Base-by-base conservation (phyloP, 1,284 basidiomycete species). In the Stereum hirsutum region DNA sequence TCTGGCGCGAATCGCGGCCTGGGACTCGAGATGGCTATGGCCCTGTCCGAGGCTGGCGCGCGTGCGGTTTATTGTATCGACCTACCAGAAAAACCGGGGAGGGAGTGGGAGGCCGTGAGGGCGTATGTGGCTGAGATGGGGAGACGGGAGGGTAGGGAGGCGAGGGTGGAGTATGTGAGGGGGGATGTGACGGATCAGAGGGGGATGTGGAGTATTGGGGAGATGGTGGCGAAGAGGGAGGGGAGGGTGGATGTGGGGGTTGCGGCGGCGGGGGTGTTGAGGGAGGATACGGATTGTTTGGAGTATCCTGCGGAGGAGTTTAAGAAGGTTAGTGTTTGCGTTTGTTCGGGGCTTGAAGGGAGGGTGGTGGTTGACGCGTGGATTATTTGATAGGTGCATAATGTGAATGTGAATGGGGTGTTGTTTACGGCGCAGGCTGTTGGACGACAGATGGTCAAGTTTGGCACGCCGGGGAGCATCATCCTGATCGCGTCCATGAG, bases 401-500 rank as follows among this genome's bases (percentile, higher is more conserved):
- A 75, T 45, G 76, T 92, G 45, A 91, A 92, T 62, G 74, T 78
- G 33, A 80, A 75, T 43, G 89, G 88, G 2, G 85, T 85, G 24
- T 62, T 90, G 49, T 81, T 79, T 55, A 85, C 85, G 6, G 84
- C 85, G 6, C 85, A 89, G 57, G 84, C 84, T 0, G 87, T 81
- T 8, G 88, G 86, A 6, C 69, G 77, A 45, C 78, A 86, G 61
- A 89, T 88, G 84, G 66, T 58, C 15, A 70, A 77, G 24, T 86
- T 81, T 51, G 75, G 77, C 5, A 74, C 69, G n/a, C 69, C 72
- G 12, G 89, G 88, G 1, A 89, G 86, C 52, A 89, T 93, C 51
- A 75, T 89, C 50, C 63, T 90, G 49, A 81, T 92, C 52, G 89
- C 85, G 19, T 89, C 85, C 46, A 91, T 93, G 86, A 87, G 83